phyloP scores from a whole-genome alignment of 192 early-diverging fungal species.

The Coemansia sp. region DNA sequence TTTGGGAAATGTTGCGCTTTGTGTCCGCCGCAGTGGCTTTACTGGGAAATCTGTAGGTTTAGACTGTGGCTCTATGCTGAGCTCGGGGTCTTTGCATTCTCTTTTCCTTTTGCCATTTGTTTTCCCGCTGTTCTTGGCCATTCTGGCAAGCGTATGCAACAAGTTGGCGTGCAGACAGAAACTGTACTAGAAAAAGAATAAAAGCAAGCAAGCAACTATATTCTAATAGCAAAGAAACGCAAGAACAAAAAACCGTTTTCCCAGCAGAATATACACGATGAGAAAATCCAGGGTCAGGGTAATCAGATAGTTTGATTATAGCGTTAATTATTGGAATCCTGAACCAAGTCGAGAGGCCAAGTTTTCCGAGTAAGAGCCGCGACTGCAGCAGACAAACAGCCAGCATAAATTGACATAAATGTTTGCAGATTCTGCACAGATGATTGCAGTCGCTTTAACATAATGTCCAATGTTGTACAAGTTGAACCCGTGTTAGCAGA shows the following conservation, averaged over 20 bases:
- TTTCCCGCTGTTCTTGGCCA: background rate
- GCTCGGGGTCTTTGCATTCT: background rate
- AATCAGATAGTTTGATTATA: background rate
- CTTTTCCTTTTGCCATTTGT: slow-evolving; percentile 1
- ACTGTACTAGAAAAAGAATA: background rate
- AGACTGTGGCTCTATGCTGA: background rate
- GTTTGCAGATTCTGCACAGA: background rate
- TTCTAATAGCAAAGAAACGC: background rate
- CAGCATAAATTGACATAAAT: background rate
- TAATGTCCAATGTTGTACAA: background rate
- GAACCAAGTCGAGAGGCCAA: background rate
- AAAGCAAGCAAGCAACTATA: background rate
- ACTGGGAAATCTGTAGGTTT: background rate
- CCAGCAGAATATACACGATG: background rate
- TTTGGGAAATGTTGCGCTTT: slow-evolving; percentile 17
- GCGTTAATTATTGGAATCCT: background rate
- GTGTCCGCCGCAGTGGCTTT: slow-evolving; percentile 22
- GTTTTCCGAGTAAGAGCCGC: background rate
- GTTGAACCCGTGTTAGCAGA: too few species aligned
- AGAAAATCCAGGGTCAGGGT: background rate
- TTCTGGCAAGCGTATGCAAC: background rate
- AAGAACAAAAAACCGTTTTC: background rate
- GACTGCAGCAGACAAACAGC: background rate
- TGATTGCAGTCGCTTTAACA: background rate
- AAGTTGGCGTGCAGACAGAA: background rate